Conservation (phyloP, 768 basidiomycete genomes). For the Lactifluus pinguis region DNA sequence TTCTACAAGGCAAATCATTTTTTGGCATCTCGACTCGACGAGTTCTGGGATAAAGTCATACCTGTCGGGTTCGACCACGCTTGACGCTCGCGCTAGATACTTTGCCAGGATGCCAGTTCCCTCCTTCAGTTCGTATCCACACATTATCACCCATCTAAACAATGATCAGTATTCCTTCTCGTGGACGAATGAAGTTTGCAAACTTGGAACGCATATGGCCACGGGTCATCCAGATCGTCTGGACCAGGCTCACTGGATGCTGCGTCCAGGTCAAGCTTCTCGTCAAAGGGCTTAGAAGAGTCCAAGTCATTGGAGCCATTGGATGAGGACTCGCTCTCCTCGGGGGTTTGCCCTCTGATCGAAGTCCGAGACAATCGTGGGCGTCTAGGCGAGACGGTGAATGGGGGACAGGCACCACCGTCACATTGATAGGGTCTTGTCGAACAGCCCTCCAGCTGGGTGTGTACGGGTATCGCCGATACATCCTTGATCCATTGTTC, state of each 20-base stretch:
- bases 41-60: not conserved
- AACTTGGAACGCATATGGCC: conserved; percentile 18
- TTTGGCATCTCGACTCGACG: not conserved
- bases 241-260: conserved; percentile 7
- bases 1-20: not conserved
- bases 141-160: conserved; percentile 12
- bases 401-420: not conserved
- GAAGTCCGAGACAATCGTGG: not conserved
- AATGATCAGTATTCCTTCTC: not conserved
- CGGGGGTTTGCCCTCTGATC: not conserved
- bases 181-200: not conserved
- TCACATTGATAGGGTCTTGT: not conserved
- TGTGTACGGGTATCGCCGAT: not conserved
- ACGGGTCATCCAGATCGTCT: conserved; percentile 17
- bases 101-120: conserved; percentile 15
- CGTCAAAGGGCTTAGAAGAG: not conserved
- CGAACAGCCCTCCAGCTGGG: not conserved
- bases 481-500: conserved; percentile 2
- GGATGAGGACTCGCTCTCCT: not conserved
- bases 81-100: conserved; percentile 13
- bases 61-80: conserved; percentile 15
- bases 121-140: conserved; percentile 18
- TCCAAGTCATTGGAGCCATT: not conserved
- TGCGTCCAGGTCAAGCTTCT: conserved; percentile 3
- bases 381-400: not conserved